Evolutionary conservation across 176 grass and related monocot species (phyloP), one percentile per base, ranked within the genome.

Genomic region (Chrysopogon serrulatus): DNA sequence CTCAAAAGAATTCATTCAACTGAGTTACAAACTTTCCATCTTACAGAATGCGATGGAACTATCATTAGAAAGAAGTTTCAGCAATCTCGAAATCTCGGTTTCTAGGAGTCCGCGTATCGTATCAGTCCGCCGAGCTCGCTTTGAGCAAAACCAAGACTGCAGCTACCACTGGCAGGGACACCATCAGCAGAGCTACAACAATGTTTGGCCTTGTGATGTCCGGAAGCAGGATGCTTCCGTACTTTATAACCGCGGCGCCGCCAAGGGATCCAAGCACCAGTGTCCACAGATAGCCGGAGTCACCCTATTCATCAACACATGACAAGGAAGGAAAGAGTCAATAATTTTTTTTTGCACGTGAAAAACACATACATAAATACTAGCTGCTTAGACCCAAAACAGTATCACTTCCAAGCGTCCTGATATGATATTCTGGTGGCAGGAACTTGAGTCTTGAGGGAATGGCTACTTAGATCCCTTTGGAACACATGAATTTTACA

Each of bases 171-270:
- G 93, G 96, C 45, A 98, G 77, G 31, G 80, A 91, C 56, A 98
- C 89, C 93, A 93, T 92, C 16, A 92, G 47, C 54, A 95, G 87
- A 68, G 89, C 96, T 81, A 92, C 79, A 16, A 88, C 40, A 40
- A 98, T 87, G 76, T 95, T 92, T 2, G 96, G 93, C 74, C 85
- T 86, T 32, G 93, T 93, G 80, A 95, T 86, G 42, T 88, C 87
- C 41, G 95, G 95, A 26, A 98, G 83, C 85, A 95, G 70, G 43
- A 92, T 56, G 82, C 90, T 98, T 32, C 95, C 92, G 62, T 98
- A 98, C 71, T 98, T 98, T 3, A 95, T 45, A 17, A 87, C 91
- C 24, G 93, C 90, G 0, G 91, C 91, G 33, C 96, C 91, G 35
- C 85, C 89, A 23, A 98, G 21, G 16, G 96, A 93, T 35, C 96